These are phyloP conservation scores for Murraya paniculata DNA, from an alignment of 345 rosid species.

Conservation along the genomic window DNA sequence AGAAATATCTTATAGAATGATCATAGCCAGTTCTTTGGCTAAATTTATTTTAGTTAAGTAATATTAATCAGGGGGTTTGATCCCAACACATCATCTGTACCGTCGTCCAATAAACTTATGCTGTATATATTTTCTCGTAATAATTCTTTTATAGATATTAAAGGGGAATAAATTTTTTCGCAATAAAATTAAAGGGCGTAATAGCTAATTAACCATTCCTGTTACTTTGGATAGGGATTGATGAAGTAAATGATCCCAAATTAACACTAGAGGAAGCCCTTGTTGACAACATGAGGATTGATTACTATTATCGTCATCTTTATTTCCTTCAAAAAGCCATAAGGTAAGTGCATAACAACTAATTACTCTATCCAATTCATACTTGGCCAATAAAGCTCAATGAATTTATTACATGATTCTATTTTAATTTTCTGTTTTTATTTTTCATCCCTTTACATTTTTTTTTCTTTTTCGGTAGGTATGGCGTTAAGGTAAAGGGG, in stretches of 20 bases:
- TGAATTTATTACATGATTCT: neutral
- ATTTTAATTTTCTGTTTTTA: neutral
- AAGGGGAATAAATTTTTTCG: no score
- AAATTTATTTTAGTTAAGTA: no score
- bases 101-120: no score
- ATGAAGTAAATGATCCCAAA: slow-evolving; percentile 15
- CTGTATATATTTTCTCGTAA: no score
- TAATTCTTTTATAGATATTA: no score
- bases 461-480: neutral
- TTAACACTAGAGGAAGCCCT: slow-evolving; percentile 19
- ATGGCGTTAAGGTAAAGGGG: slow-evolving; percentile 40
- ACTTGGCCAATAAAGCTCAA: neutral
- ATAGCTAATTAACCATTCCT: no score
- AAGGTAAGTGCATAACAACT: neutral
- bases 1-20: neutral
- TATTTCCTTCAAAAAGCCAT: slow-evolving; percentile 23
- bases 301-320: slow-evolving; percentile 23
- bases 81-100: no score
- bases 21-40: neutral
- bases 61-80: no score
- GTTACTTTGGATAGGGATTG: slow-evolving; percentile 12
- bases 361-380: no score
- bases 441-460: neutral
- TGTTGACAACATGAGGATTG: slow-evolving; percentile 21
- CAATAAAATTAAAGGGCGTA: no score